A percentile compares a stretch with the other conserved stretches of the same genome.
phyloP scores from a whole-genome alignment of 805 yeast genomes.

The Candida jianshihensis region DNA sequence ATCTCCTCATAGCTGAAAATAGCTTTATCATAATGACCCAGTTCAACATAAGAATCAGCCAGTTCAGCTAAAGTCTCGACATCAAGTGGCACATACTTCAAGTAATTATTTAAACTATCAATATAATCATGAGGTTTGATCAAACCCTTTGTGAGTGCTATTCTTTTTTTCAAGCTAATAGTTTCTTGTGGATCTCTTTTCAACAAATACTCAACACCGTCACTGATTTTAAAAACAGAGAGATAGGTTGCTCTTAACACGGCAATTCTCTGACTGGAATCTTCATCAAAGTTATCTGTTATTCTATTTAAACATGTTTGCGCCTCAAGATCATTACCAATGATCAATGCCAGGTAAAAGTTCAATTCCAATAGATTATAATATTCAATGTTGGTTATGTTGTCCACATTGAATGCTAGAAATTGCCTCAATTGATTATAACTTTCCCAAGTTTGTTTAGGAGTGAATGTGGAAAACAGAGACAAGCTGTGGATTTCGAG shows the following conservation, averaged over 20 bases:
- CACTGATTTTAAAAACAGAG: slow-evolving; percentile 42
- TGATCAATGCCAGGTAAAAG: slow-evolving; percentile 54
- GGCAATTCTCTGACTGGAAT: slow-evolving; percentile 47
- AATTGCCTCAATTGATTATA: slow-evolving; percentile 32
- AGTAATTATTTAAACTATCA: slow-evolving; percentile 42
- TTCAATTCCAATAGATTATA: slow-evolving; percentile 63
- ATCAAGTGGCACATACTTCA: slow-evolving; percentile 69
- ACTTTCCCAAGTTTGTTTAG: slow-evolving; percentile 32
- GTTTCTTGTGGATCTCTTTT: slow-evolving; percentile 20
- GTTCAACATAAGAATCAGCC: slow-evolving; percentile 50
- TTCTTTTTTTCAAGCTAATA: slow-evolving; percentile 18
- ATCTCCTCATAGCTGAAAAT: slow-evolving; percentile 66
- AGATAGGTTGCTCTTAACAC: slow-evolving; percentile 47
- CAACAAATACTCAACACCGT: slow-evolving; percentile 32
- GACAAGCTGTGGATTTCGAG: slow-evolving; percentile 44
- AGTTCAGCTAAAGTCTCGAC: slow-evolving; percentile 73
- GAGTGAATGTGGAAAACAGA: slow-evolving; percentile 40
- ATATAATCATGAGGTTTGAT: slow-evolving; percentile 35
- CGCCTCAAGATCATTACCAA: slow-evolving; percentile 69
- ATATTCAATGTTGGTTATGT: slow-evolving; percentile 30
- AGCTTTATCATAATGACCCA: slow-evolving; percentile 63
- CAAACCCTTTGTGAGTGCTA: slow-evolving; percentile 11
- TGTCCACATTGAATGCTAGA: slow-evolving; percentile 16
- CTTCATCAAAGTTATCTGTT: slow-evolving; percentile 59
- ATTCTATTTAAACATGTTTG: slow-evolving; percentile 55